Evolutionary conservation across 371 early-diverging fungal species (phyloP), one percentile per base, ranked within the genome.

Genomic region (Lichtheimia ramosa): DNA sequence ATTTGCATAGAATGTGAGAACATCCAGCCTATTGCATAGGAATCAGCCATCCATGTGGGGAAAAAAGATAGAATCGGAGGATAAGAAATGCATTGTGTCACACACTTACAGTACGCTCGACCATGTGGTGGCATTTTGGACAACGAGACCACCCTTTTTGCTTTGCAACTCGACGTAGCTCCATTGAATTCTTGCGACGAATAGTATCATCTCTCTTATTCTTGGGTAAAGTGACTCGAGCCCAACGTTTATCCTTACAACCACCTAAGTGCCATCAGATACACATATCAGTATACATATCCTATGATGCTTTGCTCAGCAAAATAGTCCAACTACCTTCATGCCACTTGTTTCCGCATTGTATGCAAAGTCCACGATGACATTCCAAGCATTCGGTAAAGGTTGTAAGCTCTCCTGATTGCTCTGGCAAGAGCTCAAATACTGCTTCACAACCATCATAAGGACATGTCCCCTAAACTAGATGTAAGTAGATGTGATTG

Each of bases 351-450:
- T 7, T 25, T 8, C 43, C 34, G n/a, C 56, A 56, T 12, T 14
- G 20, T 0, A 56, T 16, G 43, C 56, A 56, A 43, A 56, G 13
- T 10, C 56, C 56, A 25, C 56, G 56, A 20, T 51, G 41, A 39
- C 51, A 58, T 40, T 51, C 58, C 14, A 58, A 20, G 18, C 49
- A 58, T 50, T 58, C 58, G 5, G 18, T 43, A 25, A 54, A 40
- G 10, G 54, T n/a, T 15, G 6, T 34, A 2, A 16, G 14, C 25
- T 61, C 25, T 21, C n/a, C 5, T 3, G 10, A 23, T 14, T 15
- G 6, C 16, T 50, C 24, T 4, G 24, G 16, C 10, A 27, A 18
- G 18, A 53, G 40, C 13, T 61, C 61, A 16, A 48, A 49, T 5
- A 40, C 39, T 0, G 34, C 58, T 27, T 48, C 2, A 39, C 58